Evolutionary conservation across 2,329 filamentous ascomycete species (phyloP).

Genomic region (Sarocladium oryzae): DNA sequence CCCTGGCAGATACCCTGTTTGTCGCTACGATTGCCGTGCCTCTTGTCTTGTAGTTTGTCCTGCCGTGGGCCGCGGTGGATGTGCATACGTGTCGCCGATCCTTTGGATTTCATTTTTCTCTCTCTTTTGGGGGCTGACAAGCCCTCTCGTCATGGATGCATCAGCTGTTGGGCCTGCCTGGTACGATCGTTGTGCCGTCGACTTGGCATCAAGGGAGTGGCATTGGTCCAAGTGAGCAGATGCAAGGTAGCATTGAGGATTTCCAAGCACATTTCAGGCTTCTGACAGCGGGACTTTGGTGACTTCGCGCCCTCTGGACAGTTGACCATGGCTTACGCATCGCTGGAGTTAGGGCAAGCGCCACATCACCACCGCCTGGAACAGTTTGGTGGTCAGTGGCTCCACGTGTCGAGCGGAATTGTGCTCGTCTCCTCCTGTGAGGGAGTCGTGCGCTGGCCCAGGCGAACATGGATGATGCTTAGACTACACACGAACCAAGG

Average conservation of each 20-base stretch:
- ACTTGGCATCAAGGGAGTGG: neutral
- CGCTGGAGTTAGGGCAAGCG: constrained; percentile 1
- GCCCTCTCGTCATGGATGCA: neutral
- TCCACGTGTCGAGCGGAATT: constrained; percentile 3
- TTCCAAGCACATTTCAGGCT: neutral
- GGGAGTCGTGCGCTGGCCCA: neutral
- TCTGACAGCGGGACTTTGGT: neutral
- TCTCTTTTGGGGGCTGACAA: neutral
- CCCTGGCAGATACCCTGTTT: neutral
- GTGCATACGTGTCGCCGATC: neutral
- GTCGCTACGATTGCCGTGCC: neutral
- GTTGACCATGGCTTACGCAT: neutral
- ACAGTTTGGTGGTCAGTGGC: neutral
- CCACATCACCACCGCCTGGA: neutral
- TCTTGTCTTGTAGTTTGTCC: neutral
- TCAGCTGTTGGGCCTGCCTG: neutral
- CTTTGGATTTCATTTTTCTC: neutral
- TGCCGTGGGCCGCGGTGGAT: neutral
- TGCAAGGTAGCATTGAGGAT: neutral
- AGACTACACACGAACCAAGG: neutral
- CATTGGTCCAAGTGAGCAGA: neutral
- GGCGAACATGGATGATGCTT: neutral
- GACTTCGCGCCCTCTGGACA: neutral
- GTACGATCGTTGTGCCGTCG: neutral
- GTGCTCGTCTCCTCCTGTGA: neutral